A percentile compares a stretch with the other conserved stretches of the same genome.
Evolutionary conservation across 169 alveolate genomes (phyloP).

Genomic region (Plasmodium inui): DNA sequence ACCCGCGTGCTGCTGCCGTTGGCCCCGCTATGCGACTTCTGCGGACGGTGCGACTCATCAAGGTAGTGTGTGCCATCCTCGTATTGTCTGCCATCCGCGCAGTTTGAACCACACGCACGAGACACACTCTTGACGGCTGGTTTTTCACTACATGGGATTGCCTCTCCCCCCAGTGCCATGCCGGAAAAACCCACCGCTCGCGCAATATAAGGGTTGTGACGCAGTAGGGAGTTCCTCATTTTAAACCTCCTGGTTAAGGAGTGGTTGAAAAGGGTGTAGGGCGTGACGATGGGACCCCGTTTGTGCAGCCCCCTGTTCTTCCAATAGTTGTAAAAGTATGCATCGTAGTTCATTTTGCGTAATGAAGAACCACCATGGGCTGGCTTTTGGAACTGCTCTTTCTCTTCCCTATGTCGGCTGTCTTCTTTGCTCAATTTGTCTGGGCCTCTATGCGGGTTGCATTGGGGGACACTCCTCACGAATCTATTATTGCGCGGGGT

Average conservation of each 20-base stretch:
- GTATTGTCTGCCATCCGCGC: no score
- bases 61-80: neutral
- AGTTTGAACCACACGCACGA: neutral
- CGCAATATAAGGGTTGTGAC: neutral
- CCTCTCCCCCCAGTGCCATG: neutral
- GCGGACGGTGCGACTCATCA: neutral
- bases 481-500: neutral
- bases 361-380: neutral
- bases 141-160: neutral
- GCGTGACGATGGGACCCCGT: slow-evolving; percentile 9
- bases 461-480: neutral
- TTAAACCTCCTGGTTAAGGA: slow-evolving; percentile 11
- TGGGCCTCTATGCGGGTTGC: neutral
- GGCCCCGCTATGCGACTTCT: neutral
- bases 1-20: neutral
- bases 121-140: neutral
- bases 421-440: neutral
- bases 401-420: neutral
- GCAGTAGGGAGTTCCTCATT: neutral
- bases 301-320: neutral
- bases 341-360: neutral
- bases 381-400: neutral
- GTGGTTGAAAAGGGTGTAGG: slow-evolving; percentile 17
- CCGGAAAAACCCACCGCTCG: neutral
- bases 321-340: slow-evolving; percentile 12